Base-by-base conservation (phyloP, 768 basidiomycete genomes). In the Termitomyces sp. region DNA sequence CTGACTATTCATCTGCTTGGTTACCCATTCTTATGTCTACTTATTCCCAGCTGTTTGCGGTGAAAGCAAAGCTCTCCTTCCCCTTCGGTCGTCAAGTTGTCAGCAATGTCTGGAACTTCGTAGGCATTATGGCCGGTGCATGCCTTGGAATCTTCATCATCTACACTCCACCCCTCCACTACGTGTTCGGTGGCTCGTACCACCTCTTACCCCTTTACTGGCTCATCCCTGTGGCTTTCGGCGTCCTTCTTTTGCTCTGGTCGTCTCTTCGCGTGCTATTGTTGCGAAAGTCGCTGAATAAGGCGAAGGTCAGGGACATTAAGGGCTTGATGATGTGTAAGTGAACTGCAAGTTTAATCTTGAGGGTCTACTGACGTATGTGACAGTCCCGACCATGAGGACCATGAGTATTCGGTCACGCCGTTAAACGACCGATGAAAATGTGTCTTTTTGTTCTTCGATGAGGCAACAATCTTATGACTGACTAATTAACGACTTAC, bases 301-400 rank as follows among this genome's bases (percentile, higher is more conserved):
- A 79, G 52, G 70, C 80, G 63, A 79, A 76, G 62, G 87, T 87
- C 42, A 85, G 84, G 66, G 85, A 87, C 70, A 87, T 89, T 65
- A 82, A 81, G 61, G 87, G 87, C 2, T 72, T 89, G 36, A 84
- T 83, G 84, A 88, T 89, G 88, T 87, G 87, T 88, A 77, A 66
- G 87, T 82, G 24, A 16, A 15, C 36, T 49, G 54, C 22, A 48
- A 20, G 33, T 33, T 12, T 8, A 54, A 33, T 32, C 0, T 53
- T 28, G 13, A 38, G 35, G n/a, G 33, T 46, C 5, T 3, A 69
- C 55, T 57, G 0, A 35, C 36, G 22, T 59, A 49, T 46, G 60
- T 64, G 55, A 15, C 58, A 85, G 84, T 84, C 82, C 84, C 84
- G 28, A 86, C 84, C 12, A 86, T 86, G 84, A 73, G 84, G 55